A percentile compares a stretch with the other conserved stretches of the same genome.
Conservation (phyloP, 2,329 filamentous ascomycete species). For the Fusarium avenaceum region DNA sequence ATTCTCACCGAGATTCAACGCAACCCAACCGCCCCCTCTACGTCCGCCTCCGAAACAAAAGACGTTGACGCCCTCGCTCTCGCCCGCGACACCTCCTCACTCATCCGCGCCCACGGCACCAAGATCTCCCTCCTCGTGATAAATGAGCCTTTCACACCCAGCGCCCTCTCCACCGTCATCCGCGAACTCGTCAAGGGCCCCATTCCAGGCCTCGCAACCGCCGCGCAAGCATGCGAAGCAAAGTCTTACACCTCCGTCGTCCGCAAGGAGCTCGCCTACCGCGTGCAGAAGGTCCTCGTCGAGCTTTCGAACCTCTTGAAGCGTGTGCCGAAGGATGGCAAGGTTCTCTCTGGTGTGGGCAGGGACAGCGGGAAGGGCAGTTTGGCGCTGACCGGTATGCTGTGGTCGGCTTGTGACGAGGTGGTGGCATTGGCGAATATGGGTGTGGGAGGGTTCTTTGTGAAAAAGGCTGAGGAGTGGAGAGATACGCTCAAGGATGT, state of each 20-base stretch:
- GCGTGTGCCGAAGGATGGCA: constrained; percentile 71
- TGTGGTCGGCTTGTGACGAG: constrained; percentile 88
- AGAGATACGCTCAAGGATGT: constrained; percentile 84
- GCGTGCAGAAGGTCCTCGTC: constrained; percentile 70
- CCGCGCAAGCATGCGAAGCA: constrained; percentile 74
- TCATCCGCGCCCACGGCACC: constrained; percentile 86
- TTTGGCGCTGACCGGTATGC: constrained; percentile 76
- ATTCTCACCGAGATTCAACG: constrained; percentile 57
- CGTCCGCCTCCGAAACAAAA: constrained; percentile 28
- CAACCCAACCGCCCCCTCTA: constrained; percentile 41
- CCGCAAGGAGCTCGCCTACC: constrained; percentile 72
- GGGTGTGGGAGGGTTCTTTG: constrained; percentile 78
- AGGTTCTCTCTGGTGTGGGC: constrained; percentile 56
- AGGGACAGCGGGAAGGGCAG: constrained; percentile 63
- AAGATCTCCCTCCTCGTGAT: constrained; percentile 90
- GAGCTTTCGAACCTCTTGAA: constrained; percentile 73
- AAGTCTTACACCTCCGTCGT: constrained; percentile 73
- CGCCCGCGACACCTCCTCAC: constrained; percentile 76
- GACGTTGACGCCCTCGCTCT: constrained; percentile 73
- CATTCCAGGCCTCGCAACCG: constrained; percentile 80
- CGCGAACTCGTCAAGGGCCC: constrained; percentile 78
- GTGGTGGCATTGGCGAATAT: constrained; percentile 73
- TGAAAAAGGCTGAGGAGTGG: constrained; percentile 79
- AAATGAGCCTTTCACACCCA: constrained; percentile 87
- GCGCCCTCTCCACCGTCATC: constrained; percentile 78